phyloP scores from a whole-genome alignment of 257 asterid species.

The Solanum piurae region DNA sequence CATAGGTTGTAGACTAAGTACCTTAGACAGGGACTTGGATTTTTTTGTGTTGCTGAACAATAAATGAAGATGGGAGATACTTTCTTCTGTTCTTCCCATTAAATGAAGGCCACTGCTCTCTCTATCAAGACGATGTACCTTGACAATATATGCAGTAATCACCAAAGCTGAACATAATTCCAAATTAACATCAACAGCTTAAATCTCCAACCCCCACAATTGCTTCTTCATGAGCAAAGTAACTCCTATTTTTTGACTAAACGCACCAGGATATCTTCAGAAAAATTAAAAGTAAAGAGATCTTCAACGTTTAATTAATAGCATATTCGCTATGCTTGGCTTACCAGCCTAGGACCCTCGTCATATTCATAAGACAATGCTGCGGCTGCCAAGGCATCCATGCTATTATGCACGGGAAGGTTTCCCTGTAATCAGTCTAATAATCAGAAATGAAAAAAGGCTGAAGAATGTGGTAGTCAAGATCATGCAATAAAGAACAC shows the following conservation, averaged over 20 bases:
- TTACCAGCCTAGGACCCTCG: conserved; percentile 92
- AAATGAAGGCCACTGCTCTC: conserved; percentile 91
- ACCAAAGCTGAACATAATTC: not conserved
- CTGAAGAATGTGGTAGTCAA: not conserved
- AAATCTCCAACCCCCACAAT: not conserved
- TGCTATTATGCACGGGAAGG: conserved; percentile 81
- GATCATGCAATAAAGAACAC: not conserved
- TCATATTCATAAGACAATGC: conserved; percentile 77
- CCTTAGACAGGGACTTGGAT: conserved; percentile 52
- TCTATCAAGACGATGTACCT: conserved; percentile 96
- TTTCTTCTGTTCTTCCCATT: conserved; percentile 86
- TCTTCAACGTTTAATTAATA: not conserved
- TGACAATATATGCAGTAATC: not conserved
- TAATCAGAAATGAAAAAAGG: not conserved
- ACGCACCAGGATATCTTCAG: not conserved
- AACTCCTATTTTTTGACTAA: not conserved
- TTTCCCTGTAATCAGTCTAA: conserved; percentile 38
- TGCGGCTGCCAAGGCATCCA: conserved; percentile 98
- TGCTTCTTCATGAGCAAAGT: not conserved
- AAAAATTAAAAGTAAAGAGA: not conserved
- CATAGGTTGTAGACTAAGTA: conserved; percentile 13
- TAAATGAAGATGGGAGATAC: conserved; percentile 68
- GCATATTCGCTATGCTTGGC: conserved; percentile 1
- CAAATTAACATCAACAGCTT: not conserved
- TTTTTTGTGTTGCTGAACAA: conserved; percentile 53